Conservation (phyloP, 192 early-diverging fungal genomes). For the Umbelopsis sp. region DNA sequence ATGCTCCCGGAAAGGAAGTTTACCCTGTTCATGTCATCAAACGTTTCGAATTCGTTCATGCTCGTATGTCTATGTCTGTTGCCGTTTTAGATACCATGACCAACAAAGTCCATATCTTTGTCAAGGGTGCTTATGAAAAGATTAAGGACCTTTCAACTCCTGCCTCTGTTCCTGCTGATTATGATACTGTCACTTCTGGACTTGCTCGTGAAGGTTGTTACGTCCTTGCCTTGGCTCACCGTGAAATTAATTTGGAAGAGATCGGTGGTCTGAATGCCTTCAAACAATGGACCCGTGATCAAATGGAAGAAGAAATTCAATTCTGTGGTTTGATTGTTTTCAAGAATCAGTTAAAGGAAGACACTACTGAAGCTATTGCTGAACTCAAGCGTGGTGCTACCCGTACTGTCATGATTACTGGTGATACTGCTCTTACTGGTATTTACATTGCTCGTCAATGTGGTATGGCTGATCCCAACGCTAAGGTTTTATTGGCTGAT, state of each 20-base stretch:
- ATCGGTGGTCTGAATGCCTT: slow-evolving; percentile 39
- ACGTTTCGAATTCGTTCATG: slow-evolving; percentile 74
- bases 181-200: slow-evolving; percentile 50
- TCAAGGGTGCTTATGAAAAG: slow-evolving; percentile 77
- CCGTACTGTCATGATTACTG: slow-evolving; percentile 85
- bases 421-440: slow-evolving; percentile 79
- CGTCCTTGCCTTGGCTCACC: slow-evolving; percentile 69
- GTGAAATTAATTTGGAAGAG: slow-evolving; percentile 45
- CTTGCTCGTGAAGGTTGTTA: slow-evolving; percentile 76
- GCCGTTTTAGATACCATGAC: slow-evolving; percentile 55
- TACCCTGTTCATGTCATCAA: slow-evolving; percentile 54
- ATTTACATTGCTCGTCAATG: slow-evolving; percentile 68
- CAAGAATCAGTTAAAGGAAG: slow-evolving; percentile 76
- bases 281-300: slow-evolving; percentile 50
- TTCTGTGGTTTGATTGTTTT: slow-evolving; percentile 73
- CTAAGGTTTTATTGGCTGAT: slow-evolving; percentile 56
- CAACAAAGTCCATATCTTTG: slow-evolving; percentile 60
- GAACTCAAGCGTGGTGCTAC: slow-evolving; percentile 70
- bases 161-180: slow-evolving; percentile 58
- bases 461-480: slow-evolving; percentile 47
- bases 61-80: slow-evolving; percentile 71
- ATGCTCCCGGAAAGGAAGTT: slow-evolving; percentile 18
- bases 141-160: slow-evolving; percentile 59
- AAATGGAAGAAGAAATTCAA: slow-evolving; percentile 60
- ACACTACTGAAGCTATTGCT: slow-evolving; percentile 66